A percentile compares a stretch with the other conserved stretches of the same genome.
Conservation (phyloP, 352 stramenopile species). For the Phytopythium ostracodes region DNA sequence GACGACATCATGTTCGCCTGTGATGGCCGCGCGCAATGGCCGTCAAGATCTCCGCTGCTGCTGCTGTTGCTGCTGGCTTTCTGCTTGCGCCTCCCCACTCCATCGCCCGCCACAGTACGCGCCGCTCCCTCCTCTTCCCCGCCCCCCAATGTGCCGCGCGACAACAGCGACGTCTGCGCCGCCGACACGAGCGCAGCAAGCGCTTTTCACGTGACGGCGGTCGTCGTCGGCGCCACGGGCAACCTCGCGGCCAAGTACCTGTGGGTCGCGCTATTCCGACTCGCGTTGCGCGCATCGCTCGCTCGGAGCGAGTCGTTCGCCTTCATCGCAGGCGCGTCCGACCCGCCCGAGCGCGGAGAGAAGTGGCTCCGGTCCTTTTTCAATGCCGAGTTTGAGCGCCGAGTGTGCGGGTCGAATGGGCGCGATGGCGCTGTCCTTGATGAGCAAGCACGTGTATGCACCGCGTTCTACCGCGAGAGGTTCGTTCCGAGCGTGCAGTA, state of each 20-base stretch:
- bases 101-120: background rate
- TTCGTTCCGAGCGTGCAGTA: slow-evolving; percentile 49
- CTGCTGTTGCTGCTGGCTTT: background rate
- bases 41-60: background rate
- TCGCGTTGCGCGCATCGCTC: slow-evolving; percentile 31
- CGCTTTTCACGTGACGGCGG: slow-evolving; percentile 28
- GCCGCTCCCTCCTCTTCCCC: background rate
- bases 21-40: slow-evolving; percentile 1
- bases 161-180: too few relatives aligned
- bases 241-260: slow-evolving; percentile 84
- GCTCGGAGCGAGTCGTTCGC: slow-evolving; percentile 11
- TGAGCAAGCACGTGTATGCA: slow-evolving; percentile 13
- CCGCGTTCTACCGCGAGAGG: slow-evolving; percentile 22
- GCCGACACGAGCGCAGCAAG: background rate
- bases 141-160: background rate
- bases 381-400: slow-evolving; percentile 17
- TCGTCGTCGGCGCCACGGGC: slow-evolving; percentile 68
- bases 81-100: background rate
- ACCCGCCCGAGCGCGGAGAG: slow-evolving; percentile 19
- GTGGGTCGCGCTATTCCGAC: slow-evolving; percentile 65
- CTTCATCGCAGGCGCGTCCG: slow-evolving; percentile 44
- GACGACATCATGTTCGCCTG: background rate
- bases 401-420: slow-evolving; percentile 28
- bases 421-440: background rate
- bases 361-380: slow-evolving; percentile 40